Conservation (phyloP, 2,329 filamentous ascomycete genomes). For the Dryadomyces sulphureus region DNA sequence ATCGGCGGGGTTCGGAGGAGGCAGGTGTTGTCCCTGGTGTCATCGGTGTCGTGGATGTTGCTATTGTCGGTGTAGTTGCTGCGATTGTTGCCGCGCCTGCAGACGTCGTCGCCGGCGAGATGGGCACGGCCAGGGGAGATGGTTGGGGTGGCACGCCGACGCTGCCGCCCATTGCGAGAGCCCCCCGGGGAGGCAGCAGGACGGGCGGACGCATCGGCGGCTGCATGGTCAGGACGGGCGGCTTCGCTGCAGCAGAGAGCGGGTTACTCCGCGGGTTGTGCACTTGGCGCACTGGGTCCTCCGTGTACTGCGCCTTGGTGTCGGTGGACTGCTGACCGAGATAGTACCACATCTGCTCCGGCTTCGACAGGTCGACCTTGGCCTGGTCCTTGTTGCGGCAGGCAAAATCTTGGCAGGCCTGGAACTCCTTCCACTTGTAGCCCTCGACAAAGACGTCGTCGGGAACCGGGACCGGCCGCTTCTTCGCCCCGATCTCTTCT, state of each 20-base stretch:
- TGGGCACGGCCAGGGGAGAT: background rate
- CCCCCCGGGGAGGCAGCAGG: slow-evolving; percentile 14
- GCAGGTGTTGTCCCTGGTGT: background rate
- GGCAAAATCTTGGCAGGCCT: slow-evolving; percentile 35
- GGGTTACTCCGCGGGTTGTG: slow-evolving; percentile 60
- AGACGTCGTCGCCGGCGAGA: no score
- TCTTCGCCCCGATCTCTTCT: slow-evolving; percentile 54
- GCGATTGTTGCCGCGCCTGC: no score
- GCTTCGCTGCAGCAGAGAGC: slow-evolving; percentile 48
- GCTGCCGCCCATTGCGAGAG: slow-evolving; percentile 8
- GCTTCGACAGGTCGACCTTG: slow-evolving; percentile 57
- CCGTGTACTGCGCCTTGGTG: slow-evolving; percentile 79
- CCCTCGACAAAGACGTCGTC: slow-evolving; percentile 54
- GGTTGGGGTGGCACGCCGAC: slow-evolving; percentile 6
- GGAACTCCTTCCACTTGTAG: slow-evolving; percentile 68
- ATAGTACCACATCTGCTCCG: slow-evolving; percentile 77
- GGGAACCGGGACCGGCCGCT: slow-evolving; percentile 45
- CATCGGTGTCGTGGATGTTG: no score
- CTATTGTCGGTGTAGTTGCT: no score
- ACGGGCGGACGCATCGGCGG: background rate
- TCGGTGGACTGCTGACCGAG: slow-evolving; percentile 78
- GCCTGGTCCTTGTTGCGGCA: slow-evolving; percentile 40
- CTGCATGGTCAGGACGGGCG: slow-evolving; percentile 13
- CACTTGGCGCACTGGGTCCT: slow-evolving; percentile 45
- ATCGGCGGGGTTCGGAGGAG: slow-evolving; percentile 8